A percentile compares a stretch with the other conserved stretches of the same genome.
Evolutionary conservation across 192 early-diverging fungal species (phyloP).

Genomic region (Gorgonomyces haynaldii): DNA sequence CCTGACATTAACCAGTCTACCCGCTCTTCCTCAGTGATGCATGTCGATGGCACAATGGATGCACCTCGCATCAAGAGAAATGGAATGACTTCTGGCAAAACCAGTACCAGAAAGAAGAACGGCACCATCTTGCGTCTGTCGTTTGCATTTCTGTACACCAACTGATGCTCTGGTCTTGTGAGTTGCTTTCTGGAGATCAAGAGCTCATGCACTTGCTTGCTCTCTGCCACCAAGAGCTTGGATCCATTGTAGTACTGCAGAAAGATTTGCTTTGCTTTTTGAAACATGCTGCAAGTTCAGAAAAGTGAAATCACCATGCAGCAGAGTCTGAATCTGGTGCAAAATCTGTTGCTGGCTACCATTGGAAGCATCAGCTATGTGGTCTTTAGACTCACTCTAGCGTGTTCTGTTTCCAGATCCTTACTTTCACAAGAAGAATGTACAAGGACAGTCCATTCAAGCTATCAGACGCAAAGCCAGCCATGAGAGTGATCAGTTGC

Average conservation of each 20-base stretch:
- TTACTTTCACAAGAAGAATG: background rate
- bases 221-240: background rate
- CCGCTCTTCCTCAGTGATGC: background rate
- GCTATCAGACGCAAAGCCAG: background rate
- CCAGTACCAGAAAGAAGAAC: background rate
- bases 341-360: background rate
- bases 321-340: background rate
- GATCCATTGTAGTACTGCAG: background rate
- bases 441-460: background rate
- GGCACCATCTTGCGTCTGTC: background rate
- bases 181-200: background rate
- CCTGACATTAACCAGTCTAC: background rate
- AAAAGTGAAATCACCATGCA: background rate
- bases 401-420: background rate
- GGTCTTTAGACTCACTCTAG: background rate
- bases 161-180: background rate
- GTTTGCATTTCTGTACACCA: background rate
- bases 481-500: background rate
- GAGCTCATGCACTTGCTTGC: background rate
- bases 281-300: background rate
- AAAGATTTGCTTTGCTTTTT: background rate
- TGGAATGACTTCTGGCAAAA: background rate
- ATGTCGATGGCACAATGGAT: background rate
- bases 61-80: background rate
- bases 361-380: background rate